These are phyloP conservation scores for Geum urbanum DNA, from an alignment of 306 rosid genomes.

Conservation along the genomic window DNA sequence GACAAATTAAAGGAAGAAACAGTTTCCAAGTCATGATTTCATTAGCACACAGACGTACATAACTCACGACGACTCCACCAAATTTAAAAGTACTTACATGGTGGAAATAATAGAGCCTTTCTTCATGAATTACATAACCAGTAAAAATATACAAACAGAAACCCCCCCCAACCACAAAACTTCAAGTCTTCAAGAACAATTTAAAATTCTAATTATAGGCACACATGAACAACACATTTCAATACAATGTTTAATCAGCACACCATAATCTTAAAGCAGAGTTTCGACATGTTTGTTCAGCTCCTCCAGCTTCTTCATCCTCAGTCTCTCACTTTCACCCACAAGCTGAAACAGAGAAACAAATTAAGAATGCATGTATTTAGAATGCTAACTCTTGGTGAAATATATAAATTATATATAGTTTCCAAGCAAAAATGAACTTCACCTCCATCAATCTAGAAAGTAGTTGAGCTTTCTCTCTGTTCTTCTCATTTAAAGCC, in stretches of 20 bases:
- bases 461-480: conserved; percentile 55
- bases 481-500: conserved; percentile 79
- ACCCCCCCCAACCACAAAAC: background rate
- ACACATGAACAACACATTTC: conserved; percentile 35
- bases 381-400: background rate
- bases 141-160: conserved; percentile 27
- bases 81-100: background rate
- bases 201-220: conserved; percentile 32
- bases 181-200: background rate
- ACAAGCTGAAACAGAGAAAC: conserved; percentile 32
- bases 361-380: background rate
- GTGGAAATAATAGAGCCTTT: background rate
- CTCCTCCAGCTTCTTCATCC: conserved; percentile 96
- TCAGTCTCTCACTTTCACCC: conserved; percentile 46
- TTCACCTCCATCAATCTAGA: conserved; percentile 50
- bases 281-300: conserved; percentile 70
- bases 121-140: conserved; percentile 12
- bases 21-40: background rate
- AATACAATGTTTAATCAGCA: conserved; percentile 16
- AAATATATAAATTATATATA: background rate
- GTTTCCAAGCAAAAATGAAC: background rate
- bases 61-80: background rate
- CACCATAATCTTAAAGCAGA: conserved; percentile 32
- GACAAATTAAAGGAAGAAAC: too few species aligned
- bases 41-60: background rate